These are phyloP conservation scores for Diphasiastrum complanatum DNA, from an alignment of 83 land plant species.

Conservation along the genomic window DNA sequence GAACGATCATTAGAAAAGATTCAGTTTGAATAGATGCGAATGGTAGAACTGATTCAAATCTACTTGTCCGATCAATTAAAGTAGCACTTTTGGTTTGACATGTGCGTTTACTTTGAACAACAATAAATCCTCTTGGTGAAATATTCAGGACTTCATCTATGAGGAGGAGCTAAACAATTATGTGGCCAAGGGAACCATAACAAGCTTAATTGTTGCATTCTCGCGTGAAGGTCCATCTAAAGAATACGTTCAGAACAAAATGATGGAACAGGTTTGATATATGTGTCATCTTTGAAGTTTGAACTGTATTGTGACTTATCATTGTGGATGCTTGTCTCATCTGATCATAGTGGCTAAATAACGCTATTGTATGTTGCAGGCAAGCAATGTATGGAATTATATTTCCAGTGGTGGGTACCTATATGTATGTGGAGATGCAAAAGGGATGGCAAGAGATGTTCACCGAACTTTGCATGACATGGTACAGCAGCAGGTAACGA, in stretches of 20 bases:
- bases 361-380: constrained; percentile 29
- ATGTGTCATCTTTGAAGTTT: neutral
- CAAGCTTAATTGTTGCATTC: constrained; percentile 77
- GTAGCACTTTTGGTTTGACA: neutral
- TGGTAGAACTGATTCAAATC: too few species aligned
- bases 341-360: neutral
- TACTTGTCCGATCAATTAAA: too few species aligned
- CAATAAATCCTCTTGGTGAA: neutral
- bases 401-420: constrained; percentile 67
- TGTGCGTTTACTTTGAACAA: neutral
- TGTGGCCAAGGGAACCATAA: constrained; percentile 54
- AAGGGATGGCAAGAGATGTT: constrained; percentile 97
- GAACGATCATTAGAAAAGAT: too few species aligned
- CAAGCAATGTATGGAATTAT: constrained; percentile 61
- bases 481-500: constrained; percentile 87
- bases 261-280: constrained; percentile 61
- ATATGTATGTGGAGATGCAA: constrained; percentile 98
- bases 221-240: constrained; percentile 85
- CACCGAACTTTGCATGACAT: constrained; percentile 75
- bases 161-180: constrained; percentile 72
- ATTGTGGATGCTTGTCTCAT: too few species aligned
- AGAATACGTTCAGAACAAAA: constrained; percentile 91
- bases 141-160: constrained; percentile 76
- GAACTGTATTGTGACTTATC: neutral
- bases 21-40: too few species aligned